phyloP scores from a whole-genome alignment of 2,329 filamentous ascomycete genomes.

The Byssochlamys sp. region DNA sequence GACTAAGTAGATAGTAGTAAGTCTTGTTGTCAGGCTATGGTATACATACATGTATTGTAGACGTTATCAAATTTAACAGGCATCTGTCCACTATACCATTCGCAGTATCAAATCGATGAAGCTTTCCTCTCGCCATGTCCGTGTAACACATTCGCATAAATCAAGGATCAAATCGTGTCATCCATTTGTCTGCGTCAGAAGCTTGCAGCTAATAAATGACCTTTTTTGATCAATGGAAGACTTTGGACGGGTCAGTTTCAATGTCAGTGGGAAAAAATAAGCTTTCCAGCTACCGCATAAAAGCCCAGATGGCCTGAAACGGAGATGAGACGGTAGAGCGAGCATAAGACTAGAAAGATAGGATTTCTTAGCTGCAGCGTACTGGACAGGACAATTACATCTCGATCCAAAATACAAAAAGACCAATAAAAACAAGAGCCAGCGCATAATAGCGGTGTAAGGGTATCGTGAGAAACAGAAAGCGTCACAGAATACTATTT shows the following conservation, averaged over 20 bases:
- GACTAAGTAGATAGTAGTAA: too few relatives aligned
- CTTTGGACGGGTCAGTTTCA: neutral
- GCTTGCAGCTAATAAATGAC: too few relatives aligned
- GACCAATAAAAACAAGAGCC: neutral
- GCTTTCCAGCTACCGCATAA: neutral
- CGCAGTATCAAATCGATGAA: too few relatives aligned
- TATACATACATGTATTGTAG: too few relatives aligned
- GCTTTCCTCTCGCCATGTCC: too few relatives aligned
- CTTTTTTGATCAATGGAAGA: neutral
- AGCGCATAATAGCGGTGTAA: neutral
- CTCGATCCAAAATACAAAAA: neutral
- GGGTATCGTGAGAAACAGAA: neutral
- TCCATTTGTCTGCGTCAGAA: too few relatives aligned
- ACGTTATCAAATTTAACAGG: too few relatives aligned
- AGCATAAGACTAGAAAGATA: neutral
- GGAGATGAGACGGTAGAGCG: neutral
- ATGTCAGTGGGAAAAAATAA: neutral
- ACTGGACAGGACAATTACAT: neutral
- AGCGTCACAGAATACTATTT: neutral
- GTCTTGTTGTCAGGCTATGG: too few relatives aligned
- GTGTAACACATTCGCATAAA: too few relatives aligned
- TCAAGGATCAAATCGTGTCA: too few relatives aligned
- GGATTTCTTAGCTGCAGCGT: neutral
- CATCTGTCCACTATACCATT: too few relatives aligned
- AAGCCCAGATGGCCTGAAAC: neutral